phyloP scores from a whole-genome alignment of 306 rosid genomes.

The Vicia sativa region DNA sequence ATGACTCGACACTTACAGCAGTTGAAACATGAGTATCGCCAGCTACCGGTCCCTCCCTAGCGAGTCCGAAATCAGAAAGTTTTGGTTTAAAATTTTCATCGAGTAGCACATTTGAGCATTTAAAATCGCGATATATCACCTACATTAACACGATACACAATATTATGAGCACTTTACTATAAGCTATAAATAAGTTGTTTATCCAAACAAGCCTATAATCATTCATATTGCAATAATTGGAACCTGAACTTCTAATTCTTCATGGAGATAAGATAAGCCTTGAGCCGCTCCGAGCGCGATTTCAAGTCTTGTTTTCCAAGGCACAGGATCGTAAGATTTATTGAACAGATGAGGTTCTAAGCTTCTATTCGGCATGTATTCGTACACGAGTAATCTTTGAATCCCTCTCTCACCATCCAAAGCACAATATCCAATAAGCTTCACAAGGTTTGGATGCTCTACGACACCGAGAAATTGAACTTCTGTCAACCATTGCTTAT shows the following conservation, averaged over 20 bases:
- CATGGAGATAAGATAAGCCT: slow-evolving; percentile 77
- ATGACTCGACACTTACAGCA: slow-evolving; percentile 61
- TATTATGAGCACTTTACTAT: neutral
- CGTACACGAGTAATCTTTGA: slow-evolving; percentile 81
- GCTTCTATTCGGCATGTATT: slow-evolving; percentile 72
- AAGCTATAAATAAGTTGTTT: too few relatives aligned
- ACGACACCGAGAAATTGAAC: slow-evolving; percentile 85
- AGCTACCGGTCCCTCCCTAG: slow-evolving; percentile 77
- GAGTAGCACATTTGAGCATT: slow-evolving; percentile 69
- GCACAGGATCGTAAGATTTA: slow-evolving; percentile 51
- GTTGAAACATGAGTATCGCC: slow-evolving; percentile 89
- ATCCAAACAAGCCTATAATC: neutral
- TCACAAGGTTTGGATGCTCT: slow-evolving; percentile 84
- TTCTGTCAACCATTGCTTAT: slow-evolving; percentile 85
- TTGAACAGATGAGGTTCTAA: slow-evolving; percentile 76
- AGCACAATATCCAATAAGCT: slow-evolving; percentile 82
- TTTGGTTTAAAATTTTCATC: slow-evolving; percentile 73
- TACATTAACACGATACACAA: slow-evolving; percentile 35
- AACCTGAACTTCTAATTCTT: slow-evolving; percentile 88
- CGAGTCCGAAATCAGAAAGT: slow-evolving; percentile 93
- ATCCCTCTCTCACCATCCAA: slow-evolving; percentile 81
- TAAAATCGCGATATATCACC: slow-evolving; percentile 84
- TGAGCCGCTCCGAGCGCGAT: slow-evolving; percentile 74
- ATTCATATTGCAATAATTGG: slow-evolving; percentile 16
- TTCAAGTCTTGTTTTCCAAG: slow-evolving; percentile 75